Evolutionary conservation across 495 filamentous ascomycete genomes (phyloP).

Genomic region (Penicillium pancosmium): DNA sequence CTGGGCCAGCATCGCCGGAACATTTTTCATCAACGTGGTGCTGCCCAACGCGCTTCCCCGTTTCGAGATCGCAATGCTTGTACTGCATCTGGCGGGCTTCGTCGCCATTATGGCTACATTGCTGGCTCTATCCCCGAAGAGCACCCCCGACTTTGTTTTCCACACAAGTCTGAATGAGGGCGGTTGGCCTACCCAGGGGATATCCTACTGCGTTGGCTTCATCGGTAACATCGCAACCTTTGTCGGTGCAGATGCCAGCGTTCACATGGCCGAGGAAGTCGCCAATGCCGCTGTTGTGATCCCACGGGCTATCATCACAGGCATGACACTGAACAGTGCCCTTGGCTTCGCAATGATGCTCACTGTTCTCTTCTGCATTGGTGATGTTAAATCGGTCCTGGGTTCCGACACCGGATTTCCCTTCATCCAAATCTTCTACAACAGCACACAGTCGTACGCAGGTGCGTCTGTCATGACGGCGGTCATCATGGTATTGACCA

Average conservation of each 20-base stretch:
- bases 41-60: constrained; percentile 43
- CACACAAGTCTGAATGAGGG: constrained; percentile 48
- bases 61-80: constrained; percentile 45
- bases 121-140: constrained; percentile 29
- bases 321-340: constrained; percentile 47
- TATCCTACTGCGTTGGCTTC: constrained; percentile 47
- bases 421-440: constrained; percentile 50
- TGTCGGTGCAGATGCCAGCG: constrained; percentile 38
- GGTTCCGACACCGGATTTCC: constrained; percentile 44
- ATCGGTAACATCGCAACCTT: constrained; percentile 44
- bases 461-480: constrained; percentile 32
- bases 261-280: constrained; percentile 51
- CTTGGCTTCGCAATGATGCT: constrained; percentile 46
- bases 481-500: constrained; percentile 39
- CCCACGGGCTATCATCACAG: constrained; percentile 46
- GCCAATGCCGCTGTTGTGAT: constrained; percentile 42
- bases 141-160: constrained; percentile 38
- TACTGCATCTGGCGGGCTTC: constrained; percentile 50
- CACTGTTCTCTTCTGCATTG: constrained; percentile 47
- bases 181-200: constrained; percentile 44
- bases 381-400: constrained; percentile 40
- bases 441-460: constrained; percentile 20
- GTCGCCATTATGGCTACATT: constrained; percentile 48
- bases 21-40: constrained; percentile 47
- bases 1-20: constrained; percentile 41